Evolutionary conservation across 495 filamentous ascomycete species (phyloP), one percentile per base, ranked within the genome.

Genomic region (Lepraria neglecta): DNA sequence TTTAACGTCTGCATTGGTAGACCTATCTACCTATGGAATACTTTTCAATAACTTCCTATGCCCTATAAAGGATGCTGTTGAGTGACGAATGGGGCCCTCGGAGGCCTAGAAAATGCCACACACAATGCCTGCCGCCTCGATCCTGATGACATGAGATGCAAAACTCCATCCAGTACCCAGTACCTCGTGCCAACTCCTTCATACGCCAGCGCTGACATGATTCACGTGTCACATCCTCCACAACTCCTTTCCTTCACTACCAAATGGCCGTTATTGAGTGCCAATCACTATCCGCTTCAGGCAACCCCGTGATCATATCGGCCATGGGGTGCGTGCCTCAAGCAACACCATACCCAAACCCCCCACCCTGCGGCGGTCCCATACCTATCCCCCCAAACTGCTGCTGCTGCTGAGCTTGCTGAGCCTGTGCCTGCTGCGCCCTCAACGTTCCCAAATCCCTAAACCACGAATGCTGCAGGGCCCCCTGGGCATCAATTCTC

Each of bases 381-480:
- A 59, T 65, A 47, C 58, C 28, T 19, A 58, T 43, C 28, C 17
- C 48, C 2, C 61, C 52, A 45, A 24, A 31, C 35, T 47, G 53
- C 38, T 52, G 44, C 42, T 53, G 50, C 58, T 58, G 59, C 51
- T 60, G 62, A 14, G 55, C 28, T n/a, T 61, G 55, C 46, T 63
- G 61, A 2, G 56, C 63, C 40, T 60, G 62, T 46, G 65, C 58
- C 64, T 63, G 63, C 56, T 69, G 61, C 64, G 68, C 72, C 61
- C 80, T 77, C 57, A 81, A 54, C 56, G 77, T 76, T 6, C 78
- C 73, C 43, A 87, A 71, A 70, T 87, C 86, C 62, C 80, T 75
- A 74, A 98, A 98, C 94, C 94, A 98, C 3, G 84, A 88, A 72
- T 98, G 95, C 63, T 83, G 79, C 56, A 97, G 75, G 4, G 92